These are phyloP conservation scores for Pichia manshurica DNA, from an alignment of 805 yeast species.

Conservation along the genomic window DNA sequence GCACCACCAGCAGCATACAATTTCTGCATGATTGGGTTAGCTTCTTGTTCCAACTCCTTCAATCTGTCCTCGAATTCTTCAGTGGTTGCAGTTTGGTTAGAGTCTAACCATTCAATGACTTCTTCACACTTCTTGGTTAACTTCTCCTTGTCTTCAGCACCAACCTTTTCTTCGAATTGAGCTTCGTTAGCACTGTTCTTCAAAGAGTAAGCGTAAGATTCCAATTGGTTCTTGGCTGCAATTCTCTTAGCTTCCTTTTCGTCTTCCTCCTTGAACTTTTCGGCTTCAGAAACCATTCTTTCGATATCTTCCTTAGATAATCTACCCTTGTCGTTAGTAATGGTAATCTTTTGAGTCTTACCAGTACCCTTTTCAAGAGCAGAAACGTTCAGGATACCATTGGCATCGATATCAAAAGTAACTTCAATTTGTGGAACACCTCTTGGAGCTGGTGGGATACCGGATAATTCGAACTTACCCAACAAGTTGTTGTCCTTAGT, in stretches of 20 bases:
- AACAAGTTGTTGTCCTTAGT: slow-evolving; percentile 93
- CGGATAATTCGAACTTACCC: slow-evolving; percentile 94
- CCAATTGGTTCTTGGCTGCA: slow-evolving; percentile 98
- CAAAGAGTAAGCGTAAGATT: slow-evolving; percentile 93
- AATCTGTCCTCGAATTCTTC: slow-evolving; percentile 92
- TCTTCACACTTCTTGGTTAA: slow-evolving; percentile 76
- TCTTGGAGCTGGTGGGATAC: slow-evolving; percentile 98
- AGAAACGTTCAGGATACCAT: slow-evolving; percentile 93
- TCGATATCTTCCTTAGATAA: slow-evolving; percentile 95
- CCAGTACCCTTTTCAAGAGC: slow-evolving; percentile 99
- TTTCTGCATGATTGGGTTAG: slow-evolving; percentile 95
- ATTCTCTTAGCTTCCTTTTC: slow-evolving; percentile 96
- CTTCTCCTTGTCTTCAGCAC: slow-evolving; percentile 44
- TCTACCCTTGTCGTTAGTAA: slow-evolving; percentile 98
- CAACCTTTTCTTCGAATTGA: slow-evolving; percentile 48
- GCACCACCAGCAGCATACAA: slow-evolving; percentile 93
- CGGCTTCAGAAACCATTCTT: slow-evolving; percentile 97
- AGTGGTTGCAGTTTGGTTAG: slow-evolving; percentile 84
- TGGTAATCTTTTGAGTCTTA: slow-evolving; percentile 93
- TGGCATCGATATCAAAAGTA: slow-evolving; percentile 94
- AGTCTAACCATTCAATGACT: slow-evolving; percentile 81
- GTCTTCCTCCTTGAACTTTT: slow-evolving; percentile 94
- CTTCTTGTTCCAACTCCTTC: slow-evolving; percentile 92
- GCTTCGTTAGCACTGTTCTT: slow-evolving; percentile 97
- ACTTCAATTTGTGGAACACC: slow-evolving; percentile 98